Evolutionary conservation across 805 yeast species (phyloP).

Genomic region (Zygotorulaspora florentina): DNA sequence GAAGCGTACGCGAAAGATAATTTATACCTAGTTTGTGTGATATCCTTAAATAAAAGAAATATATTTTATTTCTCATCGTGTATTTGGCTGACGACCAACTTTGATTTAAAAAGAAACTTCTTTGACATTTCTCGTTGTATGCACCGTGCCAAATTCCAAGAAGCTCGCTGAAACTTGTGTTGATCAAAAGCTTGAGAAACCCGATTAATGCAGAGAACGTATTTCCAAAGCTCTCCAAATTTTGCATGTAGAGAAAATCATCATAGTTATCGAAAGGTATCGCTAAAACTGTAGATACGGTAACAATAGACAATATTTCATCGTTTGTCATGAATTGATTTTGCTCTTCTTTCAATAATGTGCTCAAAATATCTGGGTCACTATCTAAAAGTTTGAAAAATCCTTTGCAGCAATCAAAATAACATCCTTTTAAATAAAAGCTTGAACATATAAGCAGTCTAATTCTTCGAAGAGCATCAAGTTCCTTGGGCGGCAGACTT

Average conservation of each 20-base stretch:
- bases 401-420: constrained; percentile 19
- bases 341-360: neutral
- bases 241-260: constrained; percentile 22
- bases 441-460: constrained; percentile 17
- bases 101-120: constrained; percentile 19
- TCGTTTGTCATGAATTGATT: constrained; percentile 13
- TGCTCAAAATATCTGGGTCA: constrained; percentile 13
- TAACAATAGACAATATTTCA: constrained; percentile 24
- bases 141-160: constrained; percentile 25
- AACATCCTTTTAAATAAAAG: constrained; percentile 22
- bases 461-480: constrained; percentile 13
- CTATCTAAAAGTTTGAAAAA: constrained; percentile 18
- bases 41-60: constrained; percentile 28
- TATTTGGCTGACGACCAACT: constrained; percentile 20
- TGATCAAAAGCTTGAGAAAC: constrained; percentile 20
- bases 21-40: constrained; percentile 21
- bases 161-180: constrained; percentile 24
- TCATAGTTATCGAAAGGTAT: constrained; percentile 30
- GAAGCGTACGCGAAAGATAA: constrained; percentile 25
- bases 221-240: constrained; percentile 13
- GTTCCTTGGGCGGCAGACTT: constrained; percentile 9
- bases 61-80: constrained; percentile 27
- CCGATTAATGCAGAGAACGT: constrained; percentile 13
- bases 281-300: constrained; percentile 23
- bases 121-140: constrained; percentile 12